Base-by-base conservation (phyloP, 495 filamentous ascomycete genomes). In the Penicillium verhagenii region DNA sequence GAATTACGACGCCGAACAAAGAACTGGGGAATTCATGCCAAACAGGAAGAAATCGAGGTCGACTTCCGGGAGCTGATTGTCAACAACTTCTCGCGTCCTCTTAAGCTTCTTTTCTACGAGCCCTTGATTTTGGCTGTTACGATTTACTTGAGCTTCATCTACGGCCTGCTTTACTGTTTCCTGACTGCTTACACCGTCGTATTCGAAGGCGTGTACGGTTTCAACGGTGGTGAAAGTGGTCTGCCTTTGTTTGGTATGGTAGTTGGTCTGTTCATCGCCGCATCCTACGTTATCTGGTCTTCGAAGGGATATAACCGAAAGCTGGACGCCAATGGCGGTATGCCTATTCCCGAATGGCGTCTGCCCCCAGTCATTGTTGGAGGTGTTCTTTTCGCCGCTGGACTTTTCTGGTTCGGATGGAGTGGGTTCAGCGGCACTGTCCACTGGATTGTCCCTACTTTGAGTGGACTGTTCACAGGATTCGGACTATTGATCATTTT, bases 11-110 rank as follows among this genome's bases (percentile, higher is more conserved):
- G 90, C 6, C 74, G 89, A 35, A 96, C 91, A 1, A 82, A 85
- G 65, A 94, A 96, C 73, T 96, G 92, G 91, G 90, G 90, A 43
- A 95, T 97, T 59, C 92, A 96, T 71, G 92, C 92, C 37, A 92
- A 91, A 67, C 90, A 96, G 68, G 92, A 96, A 63, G 90, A 96
- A 73, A 91, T 95, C 57, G 91, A 95, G 67, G 79, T 97, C 50
- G 88, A 94, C 70, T 77, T 95, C 59, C 70, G 74, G 18, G 88
- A 93, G 43, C 67, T 80, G 44, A 61, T 71, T 6, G 40, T 66
- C 2, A 71, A 71, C 54, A 71, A 71, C 47, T 69, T 71, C 20
- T 69, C 66, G 5, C 66, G 66, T 33, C 68, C 68, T 2, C 48
- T 71, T 7, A 60, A 58, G 3, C 53, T 71, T 24, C 52, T 71